Conservation (phyloP, 805 yeast genomes). For the Cyberlindnera maritima region DNA sequence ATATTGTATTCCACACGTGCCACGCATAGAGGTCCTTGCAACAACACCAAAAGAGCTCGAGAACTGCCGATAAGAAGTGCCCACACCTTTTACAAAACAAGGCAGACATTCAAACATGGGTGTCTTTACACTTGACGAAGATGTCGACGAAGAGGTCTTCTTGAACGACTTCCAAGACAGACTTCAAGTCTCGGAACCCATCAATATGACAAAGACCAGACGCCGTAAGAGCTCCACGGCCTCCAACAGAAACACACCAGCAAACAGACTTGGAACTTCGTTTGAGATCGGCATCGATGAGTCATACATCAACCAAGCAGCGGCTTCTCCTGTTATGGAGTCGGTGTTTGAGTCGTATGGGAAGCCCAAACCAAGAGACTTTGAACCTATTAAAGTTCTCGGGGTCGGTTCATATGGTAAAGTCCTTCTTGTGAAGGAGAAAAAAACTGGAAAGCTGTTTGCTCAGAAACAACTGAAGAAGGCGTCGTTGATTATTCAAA, state of each 20-base stretch:
- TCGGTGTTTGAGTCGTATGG: not conserved
- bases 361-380: slow-evolving; percentile 45
- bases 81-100: not conserved
- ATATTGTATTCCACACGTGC: too few relatives aligned
- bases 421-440: slow-evolving; percentile 73
- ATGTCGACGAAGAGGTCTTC: slow-evolving; percentile 15
- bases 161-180: slow-evolving; percentile 19
- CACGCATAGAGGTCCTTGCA: too few relatives aligned
- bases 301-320: slow-evolving; percentile 29
- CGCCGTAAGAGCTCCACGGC: slow-evolving; percentile 26
- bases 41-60: not conserved
- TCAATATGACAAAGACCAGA: slow-evolving; percentile 11
- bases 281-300: slow-evolving; percentile 47
- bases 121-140: slow-evolving; percentile 26
- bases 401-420: slow-evolving; percentile 92
- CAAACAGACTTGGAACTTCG: slow-evolving; percentile 42
- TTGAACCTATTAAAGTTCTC: slow-evolving; percentile 69
- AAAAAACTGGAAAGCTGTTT: slow-evolving; percentile 56
- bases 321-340: not conserved
- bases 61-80: not conserved
- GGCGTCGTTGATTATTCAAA: slow-evolving; percentile 66
- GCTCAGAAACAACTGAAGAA: slow-evolving; percentile 87
- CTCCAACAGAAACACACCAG: slow-evolving; percentile 26
- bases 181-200: slow-evolving; percentile 18
- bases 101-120: slow-evolving; percentile 15